phyloP scores from a whole-genome alignment of 2,329 filamentous ascomycete species.

The Colletotrichum orbiculare region DNA sequence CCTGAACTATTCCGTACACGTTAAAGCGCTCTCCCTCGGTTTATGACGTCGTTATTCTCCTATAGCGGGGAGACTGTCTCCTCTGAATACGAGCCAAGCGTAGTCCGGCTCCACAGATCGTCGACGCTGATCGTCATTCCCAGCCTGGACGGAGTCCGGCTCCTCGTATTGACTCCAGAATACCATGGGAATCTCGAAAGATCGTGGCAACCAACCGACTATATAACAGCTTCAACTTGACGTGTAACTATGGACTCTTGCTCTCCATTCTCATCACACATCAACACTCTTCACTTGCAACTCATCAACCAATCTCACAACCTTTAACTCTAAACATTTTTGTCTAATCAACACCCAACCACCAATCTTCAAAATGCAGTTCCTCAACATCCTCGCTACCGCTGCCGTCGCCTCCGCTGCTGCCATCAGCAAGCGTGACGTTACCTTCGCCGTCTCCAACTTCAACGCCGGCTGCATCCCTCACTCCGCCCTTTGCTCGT shows the following conservation, averaged over 20 bases:
- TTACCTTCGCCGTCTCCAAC: conserved; percentile 42
- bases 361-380: conserved; percentile 42
- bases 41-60: conserved; percentile 23
- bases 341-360: neutral
- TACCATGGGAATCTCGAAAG: neutral
- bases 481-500: conserved; percentile 44
- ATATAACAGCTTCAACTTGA: conserved; percentile 7
- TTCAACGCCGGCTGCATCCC: conserved; percentile 44
- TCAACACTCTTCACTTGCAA: neutral
- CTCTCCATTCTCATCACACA: neutral
- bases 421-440: conserved; percentile 39
- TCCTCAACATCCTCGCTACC: conserved; percentile 39
- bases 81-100: conserved; percentile 26
- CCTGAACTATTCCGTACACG: conserved; percentile 1
- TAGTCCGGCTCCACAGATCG: conserved; percentile 15
- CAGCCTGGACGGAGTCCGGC: neutral
- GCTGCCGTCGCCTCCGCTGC: conserved; percentile 39
- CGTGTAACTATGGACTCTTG: neutral
- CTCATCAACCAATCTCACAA: neutral
- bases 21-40: conserved; percentile 7
- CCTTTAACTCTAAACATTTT: conserved; percentile 2
- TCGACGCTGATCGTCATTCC: conserved; percentile 26
- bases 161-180: conserved; percentile 22
- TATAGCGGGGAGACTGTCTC: conserved; percentile 10
- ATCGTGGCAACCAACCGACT: neutral